Percentiles rank a stretch among this genome's conserved stretches.
These are phyloP conservation scores for Verticillium isaacii DNA, from an alignment of 2,329 filamentous ascomycete species.

Conservation along the genomic window DNA sequence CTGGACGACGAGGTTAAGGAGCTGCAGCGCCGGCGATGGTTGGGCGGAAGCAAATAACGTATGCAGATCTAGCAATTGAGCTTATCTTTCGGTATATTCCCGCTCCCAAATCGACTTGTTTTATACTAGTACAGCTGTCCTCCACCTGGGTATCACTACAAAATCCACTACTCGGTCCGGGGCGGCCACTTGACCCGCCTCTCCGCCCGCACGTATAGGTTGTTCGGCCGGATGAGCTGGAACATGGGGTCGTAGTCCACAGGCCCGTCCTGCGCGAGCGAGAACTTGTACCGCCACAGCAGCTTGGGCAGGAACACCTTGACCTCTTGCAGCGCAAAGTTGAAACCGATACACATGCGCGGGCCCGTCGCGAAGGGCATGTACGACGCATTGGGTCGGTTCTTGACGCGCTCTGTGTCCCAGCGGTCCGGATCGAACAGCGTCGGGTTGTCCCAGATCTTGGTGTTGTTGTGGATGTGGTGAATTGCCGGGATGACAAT, in stretches of 20 bases:
- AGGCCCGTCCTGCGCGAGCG: constrained; percentile 40
- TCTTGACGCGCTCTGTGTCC: constrained; percentile 49
- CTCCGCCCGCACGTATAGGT: constrained; percentile 47
- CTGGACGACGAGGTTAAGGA: constrained; percentile 22
- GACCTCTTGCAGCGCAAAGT: constrained; percentile 57
- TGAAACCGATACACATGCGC: constrained; percentile 59
- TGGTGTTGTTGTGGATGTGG: constrained; percentile 48
- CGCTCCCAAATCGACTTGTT: background rate
- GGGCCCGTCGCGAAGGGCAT: constrained; percentile 54
- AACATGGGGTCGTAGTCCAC: constrained; percentile 58
- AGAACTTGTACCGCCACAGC: constrained; percentile 54
- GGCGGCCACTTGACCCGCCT: constrained; percentile 44
- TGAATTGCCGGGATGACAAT: constrained; percentile 50
- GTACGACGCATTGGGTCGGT: constrained; percentile 45
- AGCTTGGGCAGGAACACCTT: constrained; percentile 56
- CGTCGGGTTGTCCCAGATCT: constrained; percentile 52
- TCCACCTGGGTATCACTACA: background rate
- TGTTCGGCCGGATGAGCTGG: constrained; percentile 51
- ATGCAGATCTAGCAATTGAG: background rate
- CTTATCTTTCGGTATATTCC: background rate
- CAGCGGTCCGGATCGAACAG: constrained; percentile 57
- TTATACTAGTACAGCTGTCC: background rate
- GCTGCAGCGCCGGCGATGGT: constrained; percentile 14
- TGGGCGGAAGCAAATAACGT: background rate
- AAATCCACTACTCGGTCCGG: constrained; percentile 7